Base-by-base conservation (phyloP, 2,329 filamentous ascomycete genomes). In the Septoria petroselini region DNA sequence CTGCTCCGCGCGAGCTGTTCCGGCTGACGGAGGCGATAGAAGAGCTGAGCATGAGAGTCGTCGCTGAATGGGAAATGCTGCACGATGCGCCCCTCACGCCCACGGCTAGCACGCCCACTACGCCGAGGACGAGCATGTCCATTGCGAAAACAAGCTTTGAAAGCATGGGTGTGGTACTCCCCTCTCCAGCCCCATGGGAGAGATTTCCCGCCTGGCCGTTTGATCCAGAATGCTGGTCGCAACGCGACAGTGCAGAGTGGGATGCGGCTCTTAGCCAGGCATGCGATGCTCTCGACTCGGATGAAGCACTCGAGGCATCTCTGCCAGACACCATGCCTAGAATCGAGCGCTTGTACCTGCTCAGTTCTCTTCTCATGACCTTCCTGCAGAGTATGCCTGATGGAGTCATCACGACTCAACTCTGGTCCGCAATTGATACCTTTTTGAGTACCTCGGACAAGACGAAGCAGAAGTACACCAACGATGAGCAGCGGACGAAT, bases 1-100 rank as follows among this genome's bases (percentile, higher is more conserved):
- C 90, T 8, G 90, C 90, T 1, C 91, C 93, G 1, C 83, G 87
- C 53, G 91, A 96, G 68, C 76, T 97, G 7, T 94, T 95, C 70
- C 84, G 85, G 65, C 79, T 98, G 62, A 96, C 90, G 4, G 88
- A 95, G 67, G 81, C 84, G 8, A 78, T 95, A 68, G 79, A 83
- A 63, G 75, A 78, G 59, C 65, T 82, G 59, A 73, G 73, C 21
- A 78, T 81, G 58, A 75, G 80, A 27, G 76, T 79, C 8, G 68
- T 82, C 19, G 81, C 80, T 7, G 81, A 84, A 58, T 83, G 79
- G 79, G 75, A 74, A 39, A 84, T 83, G 81, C 77, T 73, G 21
- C 41, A 62, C 34, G 49, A 59, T 18, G 39, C 50, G n/a, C 40
- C 54, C 4, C 73, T 44, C 62, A 66, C 31, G 69, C 70, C 27